Conservation (phyloP, 2,329 filamentous ascomycete genomes). For the Colletotrichum australisinense region DNA sequence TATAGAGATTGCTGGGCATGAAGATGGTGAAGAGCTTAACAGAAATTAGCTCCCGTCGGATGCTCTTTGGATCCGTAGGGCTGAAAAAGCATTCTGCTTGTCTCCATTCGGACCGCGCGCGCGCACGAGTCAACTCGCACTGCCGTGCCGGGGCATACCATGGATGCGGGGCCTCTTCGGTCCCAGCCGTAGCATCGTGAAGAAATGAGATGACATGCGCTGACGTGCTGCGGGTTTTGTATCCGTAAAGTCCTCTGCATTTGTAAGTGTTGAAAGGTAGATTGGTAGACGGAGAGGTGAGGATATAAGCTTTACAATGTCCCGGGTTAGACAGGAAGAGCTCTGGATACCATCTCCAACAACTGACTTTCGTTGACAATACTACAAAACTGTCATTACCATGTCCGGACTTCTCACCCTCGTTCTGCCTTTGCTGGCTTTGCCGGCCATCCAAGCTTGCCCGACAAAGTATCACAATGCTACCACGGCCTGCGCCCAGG, state of each 20-base stretch:
- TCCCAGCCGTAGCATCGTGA: not conserved
- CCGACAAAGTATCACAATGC: constrained; percentile 5
- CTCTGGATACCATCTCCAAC: not conserved
- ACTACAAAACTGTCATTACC: not conserved
- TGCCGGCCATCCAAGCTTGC: constrained; percentile 15
- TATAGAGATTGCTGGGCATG: not conserved
- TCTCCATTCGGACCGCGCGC: not conserved
- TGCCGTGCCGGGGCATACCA: not conserved
- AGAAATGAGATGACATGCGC: not conserved
- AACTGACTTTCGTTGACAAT: not conserved
- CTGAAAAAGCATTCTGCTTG: not conserved
- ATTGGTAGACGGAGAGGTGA: not conserved
- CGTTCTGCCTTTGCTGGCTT: constrained; percentile 15
- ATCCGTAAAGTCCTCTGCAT: not conserved
- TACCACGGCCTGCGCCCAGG: not conserved
- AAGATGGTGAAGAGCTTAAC: not conserved
- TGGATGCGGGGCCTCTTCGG: constrained; percentile 3
- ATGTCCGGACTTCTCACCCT: not conserved
- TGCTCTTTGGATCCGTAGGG: not conserved
- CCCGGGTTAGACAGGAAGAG: not conserved
- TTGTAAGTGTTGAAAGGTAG: not conserved
- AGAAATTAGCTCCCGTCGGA: not conserved
- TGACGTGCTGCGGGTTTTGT: not conserved
- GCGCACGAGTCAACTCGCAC: constrained; percentile 11
- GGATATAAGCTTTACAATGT: not conserved